A percentile compares a stretch with the other conserved stretches of the same genome.
These are phyloP conservation scores for Fusarium pininemorale DNA, from an alignment of 2,329 filamentous ascomycete genomes.

Conservation along the genomic window DNA sequence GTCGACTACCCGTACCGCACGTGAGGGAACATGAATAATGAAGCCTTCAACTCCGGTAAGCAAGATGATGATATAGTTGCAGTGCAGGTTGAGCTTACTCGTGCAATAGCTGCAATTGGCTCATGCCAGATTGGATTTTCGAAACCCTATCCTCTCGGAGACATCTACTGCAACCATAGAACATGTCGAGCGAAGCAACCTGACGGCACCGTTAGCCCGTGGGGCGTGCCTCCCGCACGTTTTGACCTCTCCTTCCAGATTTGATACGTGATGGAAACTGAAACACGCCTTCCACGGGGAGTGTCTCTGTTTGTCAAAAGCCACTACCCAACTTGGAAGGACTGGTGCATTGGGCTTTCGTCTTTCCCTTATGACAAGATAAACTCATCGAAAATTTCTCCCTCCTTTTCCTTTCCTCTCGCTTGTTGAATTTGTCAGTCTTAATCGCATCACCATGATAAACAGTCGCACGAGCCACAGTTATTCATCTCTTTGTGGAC, in stretches of 20 bases:
- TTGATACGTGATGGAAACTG: slow-evolving; percentile 37
- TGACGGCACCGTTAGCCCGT: slow-evolving; percentile 22
- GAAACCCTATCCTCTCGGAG: slow-evolving; percentile 11
- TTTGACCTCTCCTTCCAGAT: slow-evolving; percentile 23
- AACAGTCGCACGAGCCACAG: slow-evolving; percentile 23
- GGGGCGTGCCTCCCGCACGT: slow-evolving; percentile 1
- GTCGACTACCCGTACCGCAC: neutral
- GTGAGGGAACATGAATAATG: slow-evolving; percentile 10
- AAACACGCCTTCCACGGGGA: slow-evolving; percentile 31
- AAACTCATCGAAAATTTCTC: neutral
- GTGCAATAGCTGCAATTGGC: slow-evolving; percentile 10
- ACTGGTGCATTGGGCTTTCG: slow-evolving; percentile 21
- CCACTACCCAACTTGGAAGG: slow-evolving; percentile 21
- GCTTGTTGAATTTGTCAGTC: neutral
- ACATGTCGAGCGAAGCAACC: slow-evolving; percentile 26
- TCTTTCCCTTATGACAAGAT: neutral
- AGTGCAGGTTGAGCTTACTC: neutral
- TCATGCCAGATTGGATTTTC: neutral
- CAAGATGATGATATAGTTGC: neutral
- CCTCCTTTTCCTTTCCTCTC: neutral
- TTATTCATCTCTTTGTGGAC: slow-evolving; percentile 6
- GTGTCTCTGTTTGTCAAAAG: slow-evolving; percentile 15
- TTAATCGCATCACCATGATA: neutral
- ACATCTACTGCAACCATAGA: slow-evolving; percentile 8
- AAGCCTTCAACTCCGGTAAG: neutral